These are phyloP conservation scores for Colletotrichum sp. DNA, from an alignment of 2,329 filamentous ascomycete genomes.

Conservation along the genomic window DNA sequence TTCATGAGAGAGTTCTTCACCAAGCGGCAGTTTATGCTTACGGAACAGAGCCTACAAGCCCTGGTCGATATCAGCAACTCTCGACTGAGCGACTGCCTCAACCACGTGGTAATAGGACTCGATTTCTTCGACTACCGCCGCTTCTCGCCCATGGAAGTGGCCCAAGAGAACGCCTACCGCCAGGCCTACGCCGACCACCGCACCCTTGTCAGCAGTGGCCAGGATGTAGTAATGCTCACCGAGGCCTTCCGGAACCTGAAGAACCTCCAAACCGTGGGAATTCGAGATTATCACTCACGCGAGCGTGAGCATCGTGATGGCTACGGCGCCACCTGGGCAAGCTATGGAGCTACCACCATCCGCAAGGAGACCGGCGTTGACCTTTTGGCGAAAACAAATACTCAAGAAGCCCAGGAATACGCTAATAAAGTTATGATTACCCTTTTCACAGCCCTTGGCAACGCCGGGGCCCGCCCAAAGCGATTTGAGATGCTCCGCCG, in stretches of 20 bases:
- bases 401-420: slow-evolving; percentile 22
- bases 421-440: slow-evolving; percentile 41
- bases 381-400: slow-evolving; percentile 6
- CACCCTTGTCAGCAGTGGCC: slow-evolving; percentile 46
- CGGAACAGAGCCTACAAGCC: slow-evolving; percentile 58
- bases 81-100: slow-evolving; percentile 43
- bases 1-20: slow-evolving; percentile 69
- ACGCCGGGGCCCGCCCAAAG: slow-evolving; percentile 39
- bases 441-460: slow-evolving; percentile 47
- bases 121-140: slow-evolving; percentile 30
- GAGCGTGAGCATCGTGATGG: slow-evolving; percentile 55
- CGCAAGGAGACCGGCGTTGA: slow-evolving; percentile 35
- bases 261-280: slow-evolving; percentile 60
- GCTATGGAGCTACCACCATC: slow-evolving; percentile 56
- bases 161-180: slow-evolving; percentile 18
- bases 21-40: slow-evolving; percentile 70
- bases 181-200: slow-evolving; percentile 26
- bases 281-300: slow-evolving; percentile 62
- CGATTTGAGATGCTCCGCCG: slow-evolving; percentile 55
- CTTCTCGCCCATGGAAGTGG: slow-evolving; percentile 10
- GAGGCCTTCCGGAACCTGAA: slow-evolving; percentile 60
- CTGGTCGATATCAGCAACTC: slow-evolving; percentile 59
- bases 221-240: slow-evolving; percentile 57
- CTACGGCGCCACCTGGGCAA: slow-evolving; percentile 48
- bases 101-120: slow-evolving; percentile 55